Evolutionary conservation across 805 yeast species (phyloP).

Genomic region (Sungouiozyma ichnusensis): DNA sequence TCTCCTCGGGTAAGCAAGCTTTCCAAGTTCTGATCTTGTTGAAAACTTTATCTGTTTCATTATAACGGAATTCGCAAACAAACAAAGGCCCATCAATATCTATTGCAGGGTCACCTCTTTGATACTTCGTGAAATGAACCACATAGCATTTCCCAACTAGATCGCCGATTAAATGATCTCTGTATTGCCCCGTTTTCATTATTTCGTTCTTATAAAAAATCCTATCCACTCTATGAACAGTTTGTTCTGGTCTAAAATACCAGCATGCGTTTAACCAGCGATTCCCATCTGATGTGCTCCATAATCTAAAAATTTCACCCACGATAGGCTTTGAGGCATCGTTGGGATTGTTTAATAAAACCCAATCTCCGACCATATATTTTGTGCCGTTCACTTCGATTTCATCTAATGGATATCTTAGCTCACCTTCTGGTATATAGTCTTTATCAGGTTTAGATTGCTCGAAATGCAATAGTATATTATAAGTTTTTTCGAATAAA

Average conservation of each 20-base stretch:
- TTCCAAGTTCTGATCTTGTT: constrained; percentile 97
- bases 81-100: constrained; percentile 76
- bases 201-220: constrained; percentile 90
- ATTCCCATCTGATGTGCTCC: constrained; percentile 74
- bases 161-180: constrained; percentile 85
- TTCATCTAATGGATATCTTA: constrained; percentile 72
- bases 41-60: constrained; percentile 80
- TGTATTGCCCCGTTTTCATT: constrained; percentile 90
- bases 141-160: constrained; percentile 91
- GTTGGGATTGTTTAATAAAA: constrained; percentile 74
- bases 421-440: constrained; percentile 47
- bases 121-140: constrained; percentile 86
- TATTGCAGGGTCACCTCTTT: constrained; percentile 85
- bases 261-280: constrained; percentile 91
- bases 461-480: constrained; percentile 51
- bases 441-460: constrained; percentile 74
- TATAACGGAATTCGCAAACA: constrained; percentile 90
- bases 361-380: constrained; percentile 92
- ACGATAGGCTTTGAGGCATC: constrained; percentile 85
- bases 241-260: constrained; percentile 97
- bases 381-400: constrained; percentile 59
- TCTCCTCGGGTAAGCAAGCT: constrained; percentile 95
- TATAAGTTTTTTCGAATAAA: constrained; percentile 51
- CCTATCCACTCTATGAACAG: constrained; percentile 86
- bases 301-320: constrained; percentile 86